A percentile compares a stretch with the other conserved stretches of the same genome.
Conservation (phyloP, 257 asterid species). For the Cynanchum wilfordii region DNA sequence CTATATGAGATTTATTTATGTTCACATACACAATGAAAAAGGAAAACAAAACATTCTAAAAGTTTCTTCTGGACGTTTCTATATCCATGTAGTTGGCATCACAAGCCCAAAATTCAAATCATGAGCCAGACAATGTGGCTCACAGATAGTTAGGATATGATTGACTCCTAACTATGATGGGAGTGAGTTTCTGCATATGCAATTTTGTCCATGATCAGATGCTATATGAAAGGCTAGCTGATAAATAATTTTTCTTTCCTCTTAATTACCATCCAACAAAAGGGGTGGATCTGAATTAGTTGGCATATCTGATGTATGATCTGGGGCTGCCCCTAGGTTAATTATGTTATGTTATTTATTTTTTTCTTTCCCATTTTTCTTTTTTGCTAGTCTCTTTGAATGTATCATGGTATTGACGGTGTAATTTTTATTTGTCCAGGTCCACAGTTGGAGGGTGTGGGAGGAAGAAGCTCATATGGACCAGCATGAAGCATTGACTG, state of each 20-base stretch:
- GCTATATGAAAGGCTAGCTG: not conserved
- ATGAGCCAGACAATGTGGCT: too few species aligned
- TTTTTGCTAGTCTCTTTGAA: conserved; percentile 3
- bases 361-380: not conserved
- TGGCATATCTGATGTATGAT: not conserved
- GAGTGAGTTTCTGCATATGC: too few species aligned
- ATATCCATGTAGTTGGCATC: too few species aligned
- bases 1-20: not conserved
- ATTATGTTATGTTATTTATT: not conserved
- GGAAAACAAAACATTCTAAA: not conserved
- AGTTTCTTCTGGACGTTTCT: not conserved
- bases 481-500: conserved; percentile 56
- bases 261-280: not conserved
- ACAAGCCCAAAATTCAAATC: too few species aligned
- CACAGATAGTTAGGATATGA: too few species aligned
- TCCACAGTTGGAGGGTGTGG: conserved; percentile 93
- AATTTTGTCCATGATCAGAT: not conserved
- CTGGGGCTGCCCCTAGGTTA: not conserved
- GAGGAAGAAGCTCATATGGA: conserved; percentile 93
- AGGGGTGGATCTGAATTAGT: not conserved
- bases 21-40: not conserved
- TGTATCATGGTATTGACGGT: conserved; percentile 10
- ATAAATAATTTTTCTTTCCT: not conserved
- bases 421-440: conserved; percentile 37
- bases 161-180: too few species aligned